Base-by-base conservation (phyloP, 805 yeast species). In the Yamadazyma insecticola region DNA sequence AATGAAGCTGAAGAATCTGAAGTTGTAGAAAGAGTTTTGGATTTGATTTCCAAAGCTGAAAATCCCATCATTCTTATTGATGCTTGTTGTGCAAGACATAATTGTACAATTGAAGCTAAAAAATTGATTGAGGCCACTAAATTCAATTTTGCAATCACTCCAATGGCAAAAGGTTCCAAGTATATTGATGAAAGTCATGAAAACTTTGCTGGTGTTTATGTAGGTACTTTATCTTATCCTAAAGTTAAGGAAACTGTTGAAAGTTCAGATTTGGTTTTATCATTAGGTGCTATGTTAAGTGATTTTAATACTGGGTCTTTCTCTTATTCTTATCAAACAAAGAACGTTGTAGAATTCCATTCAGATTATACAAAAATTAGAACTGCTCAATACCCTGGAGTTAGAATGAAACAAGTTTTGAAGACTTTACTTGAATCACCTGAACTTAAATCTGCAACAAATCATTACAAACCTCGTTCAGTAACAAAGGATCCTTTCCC, bases 251-350 rank as follows among this genome's bases (percentile, higher is more conserved):
- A 36, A 15, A 26, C 36, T 4, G 45, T 44, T 26, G 41, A 36
- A 26, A 25, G 32, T 4, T 26, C 62, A 65, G 95, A 85, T 61
- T 70, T 84, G 57, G 70, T 85, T 35, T 57, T 85, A 39, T 79
- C 90, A 20, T 72, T 84, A 46, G 95, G 95, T 59, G 89, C 88
- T 30, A 64, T 85, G 54, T 66, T 85, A 52, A 83, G 92, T 30
- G 95, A 85, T 61, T 86, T 81, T 76, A 85, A 85, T 72, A 85
- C 95, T 29, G 95, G 95, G 54, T 81, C 94, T 13, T 81, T 81
- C 69, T 76, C 87, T 22, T 81, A 81, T 64, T 72, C 80, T 35
- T 79, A 79, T 67, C 72, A 76, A 58, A 81, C 89, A 47, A 76
- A 73, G 59, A 80, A 81, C 64, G 73, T 81, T 50, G 74, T 81